phyloP scores from a whole-genome alignment of 306 rosid genomes.

The Prunus salicina region DNA sequence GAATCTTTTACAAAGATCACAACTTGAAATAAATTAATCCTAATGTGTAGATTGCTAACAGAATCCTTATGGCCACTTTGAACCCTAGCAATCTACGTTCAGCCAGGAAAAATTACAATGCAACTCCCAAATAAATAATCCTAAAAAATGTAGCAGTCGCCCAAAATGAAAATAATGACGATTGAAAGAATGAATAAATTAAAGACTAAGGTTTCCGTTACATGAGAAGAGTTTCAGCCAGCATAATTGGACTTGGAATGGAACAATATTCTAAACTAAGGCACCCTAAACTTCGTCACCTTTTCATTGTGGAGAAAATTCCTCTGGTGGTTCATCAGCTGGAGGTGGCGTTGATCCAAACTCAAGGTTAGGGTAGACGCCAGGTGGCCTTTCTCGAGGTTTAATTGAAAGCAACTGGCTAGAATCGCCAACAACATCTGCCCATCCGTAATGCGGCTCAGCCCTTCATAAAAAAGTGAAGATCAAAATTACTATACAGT shows the following conservation, averaged over 20 bases:
- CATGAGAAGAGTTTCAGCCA: slow-evolving; percentile 25
- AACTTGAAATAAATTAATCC: too few species aligned
- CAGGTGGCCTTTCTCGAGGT: slow-evolving; percentile 80
- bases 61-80: background rate
- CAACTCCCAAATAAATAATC: background rate
- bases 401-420: slow-evolving; percentile 81
- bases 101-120: background rate
- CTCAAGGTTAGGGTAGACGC: slow-evolving; percentile 68
- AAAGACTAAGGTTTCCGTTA: slow-evolving; percentile 24
- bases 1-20: too few species aligned
- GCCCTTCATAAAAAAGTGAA: slow-evolving; percentile 51
- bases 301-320: slow-evolving; percentile 46
- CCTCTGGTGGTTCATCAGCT: slow-evolving; percentile 42
- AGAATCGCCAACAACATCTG: slow-evolving; percentile 91
- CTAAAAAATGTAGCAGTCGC: background rate
- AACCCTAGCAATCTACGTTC: background rate
- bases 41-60: too few species aligned
- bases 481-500: slow-evolving; percentile 7
- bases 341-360: slow-evolving; percentile 51
- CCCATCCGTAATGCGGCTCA: slow-evolving; percentile 98
- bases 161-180: slow-evolving; percentile 7
- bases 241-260: slow-evolving; percentile 14
- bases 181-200: slow-evolving; percentile 72
- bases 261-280: slow-evolving; percentile 18
- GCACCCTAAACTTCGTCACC: slow-evolving; percentile 19